Conservation (phyloP, 2,329 filamentous ascomycete species). For the Claviceps paspali region DNA sequence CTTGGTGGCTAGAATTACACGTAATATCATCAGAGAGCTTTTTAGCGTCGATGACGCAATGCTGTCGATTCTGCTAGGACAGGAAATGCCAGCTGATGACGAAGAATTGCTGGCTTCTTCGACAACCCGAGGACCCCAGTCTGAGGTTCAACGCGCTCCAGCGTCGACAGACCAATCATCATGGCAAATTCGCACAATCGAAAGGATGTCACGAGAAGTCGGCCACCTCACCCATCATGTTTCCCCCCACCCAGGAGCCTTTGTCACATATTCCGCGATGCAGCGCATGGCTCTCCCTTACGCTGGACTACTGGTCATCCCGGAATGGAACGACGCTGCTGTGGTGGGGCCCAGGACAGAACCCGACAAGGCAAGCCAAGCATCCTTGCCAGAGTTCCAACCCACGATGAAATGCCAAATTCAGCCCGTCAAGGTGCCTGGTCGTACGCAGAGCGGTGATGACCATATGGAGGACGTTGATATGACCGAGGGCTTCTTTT, state of each 20-base stretch:
- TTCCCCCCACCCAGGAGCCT: conserved; percentile 68
- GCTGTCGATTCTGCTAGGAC: conserved; percentile 76
- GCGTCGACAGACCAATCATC: conserved; percentile 24
- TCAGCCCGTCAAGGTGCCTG: conserved; percentile 22
- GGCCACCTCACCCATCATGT: conserved; percentile 71
- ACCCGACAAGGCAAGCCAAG: conserved; percentile 10
- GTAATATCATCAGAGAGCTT: conserved; percentile 73
- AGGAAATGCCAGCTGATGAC: conserved; percentile 45
- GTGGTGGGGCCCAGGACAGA: conserved; percentile 12
- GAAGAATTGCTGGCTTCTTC: conserved; percentile 31
- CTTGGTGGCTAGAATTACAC: conserved; percentile 67
- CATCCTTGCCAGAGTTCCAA: conserved; percentile 25
- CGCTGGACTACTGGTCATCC: conserved; percentile 56
- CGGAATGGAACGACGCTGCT: conserved; percentile 29
- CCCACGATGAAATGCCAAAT: conserved; percentile 27
- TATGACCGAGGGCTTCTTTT: conserved; percentile 25
- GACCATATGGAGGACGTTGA: conserved; percentile 11
- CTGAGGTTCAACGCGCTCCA: conserved; percentile 14
- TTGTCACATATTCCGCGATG: conserved; percentile 60
- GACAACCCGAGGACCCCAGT: conserved; percentile 29
- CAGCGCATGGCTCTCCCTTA: conserved; percentile 56
- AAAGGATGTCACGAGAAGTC: conserved; percentile 74
- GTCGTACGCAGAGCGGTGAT: conserved; percentile 11
- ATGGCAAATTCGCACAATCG: conserved; percentile 68
- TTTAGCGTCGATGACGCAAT: conserved; percentile 81